A percentile compares a stretch with the other conserved stretches of the same genome.
Evolutionary conservation across 306 rosid genomes (phyloP).

Genomic region (Arachis stenosperma): DNA sequence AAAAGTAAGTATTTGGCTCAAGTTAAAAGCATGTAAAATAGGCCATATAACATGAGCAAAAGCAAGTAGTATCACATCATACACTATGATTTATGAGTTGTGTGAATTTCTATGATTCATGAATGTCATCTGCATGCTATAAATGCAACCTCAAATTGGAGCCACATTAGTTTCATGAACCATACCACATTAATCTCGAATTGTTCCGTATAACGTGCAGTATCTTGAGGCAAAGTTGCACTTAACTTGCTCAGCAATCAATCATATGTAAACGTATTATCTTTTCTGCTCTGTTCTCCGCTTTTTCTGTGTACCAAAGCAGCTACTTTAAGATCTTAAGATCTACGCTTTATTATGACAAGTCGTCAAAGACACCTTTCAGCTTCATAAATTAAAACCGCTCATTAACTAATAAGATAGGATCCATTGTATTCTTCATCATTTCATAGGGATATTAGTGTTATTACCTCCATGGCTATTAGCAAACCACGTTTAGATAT

Average conservation of each 20-base stretch:
- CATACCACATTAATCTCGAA: background rate
- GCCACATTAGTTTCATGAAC: conserved; percentile 31
- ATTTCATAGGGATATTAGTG: background rate
- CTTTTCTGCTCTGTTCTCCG: background rate
- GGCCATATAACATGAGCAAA: background rate
- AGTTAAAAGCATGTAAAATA: background rate
- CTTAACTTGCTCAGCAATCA: background rate
- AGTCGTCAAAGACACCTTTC: background rate
- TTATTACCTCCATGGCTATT: conserved; percentile 24
- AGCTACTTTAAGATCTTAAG: background rate
- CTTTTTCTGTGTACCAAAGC: background rate
- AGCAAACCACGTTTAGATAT: conserved; percentile 20
- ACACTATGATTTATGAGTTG: background rate
- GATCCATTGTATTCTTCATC: no score
- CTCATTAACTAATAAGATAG: background rate
- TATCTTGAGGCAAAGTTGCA: background rate
- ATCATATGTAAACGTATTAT: background rate
- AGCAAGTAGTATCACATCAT: background rate
- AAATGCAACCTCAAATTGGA: conserved; percentile 4
- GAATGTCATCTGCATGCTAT: background rate
- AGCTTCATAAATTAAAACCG: background rate
- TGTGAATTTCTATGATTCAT: background rate
- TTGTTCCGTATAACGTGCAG: conserved; percentile 33
- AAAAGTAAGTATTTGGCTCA: background rate
- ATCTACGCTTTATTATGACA: background rate